These are phyloP conservation scores for Fusarium sp. DNA, from an alignment of 2,329 filamentous ascomycete genomes.

Conservation along the genomic window DNA sequence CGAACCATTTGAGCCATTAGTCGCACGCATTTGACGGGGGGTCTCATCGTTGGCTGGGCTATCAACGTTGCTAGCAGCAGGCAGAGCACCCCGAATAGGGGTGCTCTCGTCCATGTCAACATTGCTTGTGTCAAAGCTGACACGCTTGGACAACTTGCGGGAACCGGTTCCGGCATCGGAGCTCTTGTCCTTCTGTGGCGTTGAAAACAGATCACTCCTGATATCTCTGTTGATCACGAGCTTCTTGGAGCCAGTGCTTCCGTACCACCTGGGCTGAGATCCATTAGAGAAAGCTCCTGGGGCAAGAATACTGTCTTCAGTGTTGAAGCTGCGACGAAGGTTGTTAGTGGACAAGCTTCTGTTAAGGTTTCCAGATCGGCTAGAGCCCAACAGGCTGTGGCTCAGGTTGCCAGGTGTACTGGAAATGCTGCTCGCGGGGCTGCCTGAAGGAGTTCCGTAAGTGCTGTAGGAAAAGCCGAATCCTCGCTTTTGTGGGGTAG, in stretches of 20 bases:
- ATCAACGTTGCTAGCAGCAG: slow-evolving; percentile 52
- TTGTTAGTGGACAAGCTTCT: slow-evolving; percentile 93
- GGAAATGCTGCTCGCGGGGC: slow-evolving; percentile 71
- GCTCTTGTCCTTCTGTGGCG: slow-evolving; percentile 67
- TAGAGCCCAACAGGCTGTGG: slow-evolving; percentile 75
- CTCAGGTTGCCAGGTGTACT: slow-evolving; percentile 78
- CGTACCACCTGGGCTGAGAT: slow-evolving; percentile 72
- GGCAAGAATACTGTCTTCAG: slow-evolving; percentile 86
- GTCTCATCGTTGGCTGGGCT: slow-evolving; percentile 54
- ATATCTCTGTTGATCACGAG: slow-evolving; percentile 92
- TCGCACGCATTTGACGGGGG: slow-evolving; percentile 64
- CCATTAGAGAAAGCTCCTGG: slow-evolving; percentile 86
- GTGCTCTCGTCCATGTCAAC: slow-evolving; percentile 55
- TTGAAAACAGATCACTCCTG: slow-evolving; percentile 77
- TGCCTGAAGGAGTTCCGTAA: slow-evolving; percentile 83
- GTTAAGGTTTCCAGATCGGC: slow-evolving; percentile 77
- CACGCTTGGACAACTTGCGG: slow-evolving; percentile 81
- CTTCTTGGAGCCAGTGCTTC: slow-evolving; percentile 83
- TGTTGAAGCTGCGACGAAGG: slow-evolving; percentile 82
- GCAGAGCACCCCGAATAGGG: slow-evolving; percentile 53
- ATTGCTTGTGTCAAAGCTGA: slow-evolving; percentile 86
- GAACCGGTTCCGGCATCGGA: slow-evolving; percentile 56
- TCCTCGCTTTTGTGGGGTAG: slow-evolving; percentile 86
- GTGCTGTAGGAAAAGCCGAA: slow-evolving; percentile 95
- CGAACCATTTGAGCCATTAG: slow-evolving; percentile 55